These are phyloP conservation scores for Bauhinia variegata DNA, from an alignment of 306 rosid species.

Conservation along the genomic window DNA sequence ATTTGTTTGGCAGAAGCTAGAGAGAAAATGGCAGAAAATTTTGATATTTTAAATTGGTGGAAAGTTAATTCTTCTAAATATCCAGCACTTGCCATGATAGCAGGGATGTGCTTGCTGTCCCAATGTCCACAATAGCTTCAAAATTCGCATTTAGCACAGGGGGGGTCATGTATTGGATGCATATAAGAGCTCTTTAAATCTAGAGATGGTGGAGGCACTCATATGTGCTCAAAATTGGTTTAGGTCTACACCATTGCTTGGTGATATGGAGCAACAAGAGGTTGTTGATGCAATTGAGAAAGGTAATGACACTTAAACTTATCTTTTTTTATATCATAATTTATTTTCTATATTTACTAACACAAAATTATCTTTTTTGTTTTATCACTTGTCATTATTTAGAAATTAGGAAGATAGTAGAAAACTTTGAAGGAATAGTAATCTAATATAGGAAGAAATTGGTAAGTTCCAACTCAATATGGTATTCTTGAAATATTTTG, in stretches of 20 bases:
- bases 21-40: not conserved
- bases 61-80: not conserved
- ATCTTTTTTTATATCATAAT: too few relatives aligned
- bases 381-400: too few relatives aligned
- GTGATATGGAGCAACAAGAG: too few relatives aligned
- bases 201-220: not conserved
- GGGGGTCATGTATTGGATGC: conserved; percentile 1
- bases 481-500: too few relatives aligned
- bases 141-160: conserved; percentile 2
- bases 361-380: too few relatives aligned
- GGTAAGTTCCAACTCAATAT: too few relatives aligned
- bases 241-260: not conserved
- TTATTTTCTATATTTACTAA: too few relatives aligned
- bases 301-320: too few relatives aligned
- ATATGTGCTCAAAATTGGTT: conserved; percentile 13
- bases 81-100: not conserved
- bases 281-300: too few relatives aligned
- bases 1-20: not conserved
- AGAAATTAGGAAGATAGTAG: too few relatives aligned
- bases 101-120: conserved; percentile 11
- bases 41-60: conserved; percentile 1
- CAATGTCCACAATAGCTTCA: conserved; percentile 1
- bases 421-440: too few relatives aligned
- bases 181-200: not conserved
- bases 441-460: too few relatives aligned